Conservation (phyloP, 805 yeast genomes). For the Sugiyamaella smithiae region DNA sequence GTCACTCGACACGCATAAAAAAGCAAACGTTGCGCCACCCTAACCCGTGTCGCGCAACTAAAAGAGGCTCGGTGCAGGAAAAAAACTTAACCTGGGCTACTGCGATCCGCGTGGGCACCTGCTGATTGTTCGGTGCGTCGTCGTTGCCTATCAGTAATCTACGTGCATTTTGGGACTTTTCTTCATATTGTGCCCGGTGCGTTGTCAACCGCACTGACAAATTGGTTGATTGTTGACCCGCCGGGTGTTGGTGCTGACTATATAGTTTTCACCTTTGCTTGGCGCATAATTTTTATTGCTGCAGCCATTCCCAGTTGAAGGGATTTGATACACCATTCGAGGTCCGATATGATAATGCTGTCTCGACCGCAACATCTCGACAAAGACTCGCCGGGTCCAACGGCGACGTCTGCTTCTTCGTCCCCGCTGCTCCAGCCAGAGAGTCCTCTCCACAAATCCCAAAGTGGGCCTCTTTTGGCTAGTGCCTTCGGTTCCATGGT, state of each 20-base stretch:
- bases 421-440: background rate
- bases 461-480: slow-evolving; percentile 7
- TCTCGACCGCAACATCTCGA: background rate
- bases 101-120: slow-evolving; percentile 1
- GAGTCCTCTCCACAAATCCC: slow-evolving; percentile 10
- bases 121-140: background rate
- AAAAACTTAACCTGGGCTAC: slow-evolving; percentile 1
- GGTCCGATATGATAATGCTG: slow-evolving; percentile 3
- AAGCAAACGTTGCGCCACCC: background rate
- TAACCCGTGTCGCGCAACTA: slow-evolving; percentile 2
- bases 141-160: background rate
- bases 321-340: no score
- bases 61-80: background rate
- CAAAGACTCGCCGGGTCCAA: background rate
- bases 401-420: background rate
- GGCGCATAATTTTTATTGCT: no score
- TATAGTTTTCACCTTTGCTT: no score
- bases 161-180: no score
- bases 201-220: background rate
- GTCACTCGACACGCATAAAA: background rate
- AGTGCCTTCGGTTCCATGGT: background rate
- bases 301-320: no score
- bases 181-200: background rate
- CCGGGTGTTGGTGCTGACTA: background rate
- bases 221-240: background rate